A percentile compares a stretch with the other conserved stretches of the same genome.
Conservation (phyloP, 768 basidiomycete species). For the Pisolithus marmoratus region DNA sequence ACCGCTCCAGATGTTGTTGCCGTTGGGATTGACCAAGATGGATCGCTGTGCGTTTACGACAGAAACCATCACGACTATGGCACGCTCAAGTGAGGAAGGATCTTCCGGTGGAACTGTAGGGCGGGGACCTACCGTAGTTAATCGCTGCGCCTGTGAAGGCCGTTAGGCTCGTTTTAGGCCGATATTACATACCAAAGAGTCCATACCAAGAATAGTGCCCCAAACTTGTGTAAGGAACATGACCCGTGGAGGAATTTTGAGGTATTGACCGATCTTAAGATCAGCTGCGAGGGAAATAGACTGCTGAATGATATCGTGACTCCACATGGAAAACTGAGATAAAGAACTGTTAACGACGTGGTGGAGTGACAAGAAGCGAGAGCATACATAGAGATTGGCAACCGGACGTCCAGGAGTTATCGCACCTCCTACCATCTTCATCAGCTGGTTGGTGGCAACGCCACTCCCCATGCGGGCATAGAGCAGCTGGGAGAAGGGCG, state of each 20-base stretch:
- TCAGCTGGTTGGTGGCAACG: slow-evolving; percentile 53
- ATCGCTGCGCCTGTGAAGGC: slow-evolving; percentile 22
- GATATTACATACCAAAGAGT: not conserved
- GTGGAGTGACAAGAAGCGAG: no score
- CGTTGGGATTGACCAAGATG: slow-evolving; percentile 43
- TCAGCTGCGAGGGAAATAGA: slow-evolving; percentile 46
- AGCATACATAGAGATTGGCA: slow-evolving; percentile 59
- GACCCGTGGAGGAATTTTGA: slow-evolving; percentile 62
- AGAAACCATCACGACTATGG: slow-evolving; percentile 51
- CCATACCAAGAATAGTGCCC: slow-evolving; percentile 16
- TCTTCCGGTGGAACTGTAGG: slow-evolving; percentile 4
- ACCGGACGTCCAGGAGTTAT: slow-evolving; percentile 60
- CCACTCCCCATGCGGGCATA: slow-evolving; percentile 58
- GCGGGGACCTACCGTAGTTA: slow-evolving; percentile 27
- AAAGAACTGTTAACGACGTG: no score
- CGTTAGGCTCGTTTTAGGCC: not conserved
- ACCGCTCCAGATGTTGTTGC: slow-evolving; percentile 61
- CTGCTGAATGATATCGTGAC: slow-evolving; percentile 52
- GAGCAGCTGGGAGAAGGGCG: slow-evolving; percentile 50
- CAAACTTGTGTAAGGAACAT: slow-evolving; percentile 60
- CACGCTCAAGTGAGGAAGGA: not conserved
- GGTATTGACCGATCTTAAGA: slow-evolving; percentile 42
- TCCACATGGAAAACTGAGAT: slow-evolving; percentile 60
- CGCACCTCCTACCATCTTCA: slow-evolving; percentile 61
- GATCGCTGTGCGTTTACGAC: slow-evolving; percentile 43